Evolutionary conservation across 768 basidiomycete genomes (phyloP), one percentile per base, ranked within the genome.

Genomic region (Leccinum boreale): DNA sequence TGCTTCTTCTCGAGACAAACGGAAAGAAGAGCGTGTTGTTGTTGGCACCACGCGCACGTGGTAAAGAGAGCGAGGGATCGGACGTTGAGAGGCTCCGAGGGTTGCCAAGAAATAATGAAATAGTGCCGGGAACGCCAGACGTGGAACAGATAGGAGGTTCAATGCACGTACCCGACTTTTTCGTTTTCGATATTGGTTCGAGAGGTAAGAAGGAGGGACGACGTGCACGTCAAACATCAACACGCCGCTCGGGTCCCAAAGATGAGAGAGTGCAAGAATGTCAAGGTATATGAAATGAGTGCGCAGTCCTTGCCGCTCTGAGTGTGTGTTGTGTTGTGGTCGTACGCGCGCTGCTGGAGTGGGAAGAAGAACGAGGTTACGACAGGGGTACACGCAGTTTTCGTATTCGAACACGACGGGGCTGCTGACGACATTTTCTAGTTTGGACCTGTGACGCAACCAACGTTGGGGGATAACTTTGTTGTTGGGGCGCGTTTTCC

Each of bases 51-150:
- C n/a, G 39, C n/a, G 39, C 39, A 42, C n/a, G 39, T 19, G 39
- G n/a, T 19, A 42, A n/a, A 42, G 15, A 9, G n/a, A 42, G 39
- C 39, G 39, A 42, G 39, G 39, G 10, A 42, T 50, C 65, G 65
- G 64, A 66, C 45, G 58, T 65, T 66, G 65, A 10, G 28, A 44
- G 64, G 39, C 64, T 65, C 64, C 64, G 64, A 66, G 65, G 61
- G n/a, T 23, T 47, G 35, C 9, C 24, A 33, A 46, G 50, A 60
- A 48, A 55, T 56, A 60, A 54, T 42, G 39, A 42, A 42, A 42
- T 9, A 58, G 58, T 66, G 58, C 58, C 56, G 58, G 53, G 55
- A 65, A 35, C 19, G 39, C 11, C 14, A 19, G 26, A 52, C 8
- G 36, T 12, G 55, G 39, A 47, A 26, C 36, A 53, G 50, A 62